phyloP scores from a whole-genome alignment of 176 grass and related monocot genomes.

The Phragmites australis region DNA sequence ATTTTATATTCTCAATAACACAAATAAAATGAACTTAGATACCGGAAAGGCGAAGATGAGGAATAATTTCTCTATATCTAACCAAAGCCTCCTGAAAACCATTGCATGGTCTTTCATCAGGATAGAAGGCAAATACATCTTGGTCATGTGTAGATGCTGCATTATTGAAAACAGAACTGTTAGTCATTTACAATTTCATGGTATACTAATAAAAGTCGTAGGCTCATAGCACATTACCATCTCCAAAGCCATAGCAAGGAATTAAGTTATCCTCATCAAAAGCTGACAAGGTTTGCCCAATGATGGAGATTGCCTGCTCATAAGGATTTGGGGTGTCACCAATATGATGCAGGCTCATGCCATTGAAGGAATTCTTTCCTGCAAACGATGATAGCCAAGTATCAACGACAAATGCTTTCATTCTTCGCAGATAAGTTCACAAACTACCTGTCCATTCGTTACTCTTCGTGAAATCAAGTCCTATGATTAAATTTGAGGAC shows the following conservation, averaged over 20 bases:
- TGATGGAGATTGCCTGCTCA: conserved; percentile 83
- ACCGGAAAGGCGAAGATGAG: conserved; percentile 81
- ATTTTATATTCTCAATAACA: conserved; percentile 4
- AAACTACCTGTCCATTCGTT: conserved; percentile 79
- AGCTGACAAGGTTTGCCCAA: conserved; percentile 73
- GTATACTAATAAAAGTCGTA: conserved; percentile 18
- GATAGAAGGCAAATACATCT: conserved; percentile 83
- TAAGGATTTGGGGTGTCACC: conserved; percentile 78
- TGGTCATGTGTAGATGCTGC: conserved; percentile 87
- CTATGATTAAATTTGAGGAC: conserved; percentile 79
- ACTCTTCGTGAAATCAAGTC: conserved; percentile 88
- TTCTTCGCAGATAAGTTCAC: conserved; percentile 5
- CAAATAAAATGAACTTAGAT: conserved; percentile 31
- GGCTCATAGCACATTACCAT: conserved; percentile 75
- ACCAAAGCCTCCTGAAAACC: conserved; percentile 79
- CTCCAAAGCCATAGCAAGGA: conserved; percentile 95
- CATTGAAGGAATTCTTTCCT: conserved; percentile 72
- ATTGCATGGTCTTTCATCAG: conserved; percentile 71
- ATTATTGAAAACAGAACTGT: conserved; percentile 37
- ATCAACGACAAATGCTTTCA: conserved; percentile 2
- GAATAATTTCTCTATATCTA: conserved; percentile 79
- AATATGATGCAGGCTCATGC: conserved; percentile 81
- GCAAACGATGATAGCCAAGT: not conserved
- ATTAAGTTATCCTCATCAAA: conserved; percentile 98
- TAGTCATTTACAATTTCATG: not conserved